Percentiles rank a stretch among this genome's conserved stretches.
Conservation (phyloP, 768 basidiomycete genomes). For the Pleurotus tuber-regium region DNA sequence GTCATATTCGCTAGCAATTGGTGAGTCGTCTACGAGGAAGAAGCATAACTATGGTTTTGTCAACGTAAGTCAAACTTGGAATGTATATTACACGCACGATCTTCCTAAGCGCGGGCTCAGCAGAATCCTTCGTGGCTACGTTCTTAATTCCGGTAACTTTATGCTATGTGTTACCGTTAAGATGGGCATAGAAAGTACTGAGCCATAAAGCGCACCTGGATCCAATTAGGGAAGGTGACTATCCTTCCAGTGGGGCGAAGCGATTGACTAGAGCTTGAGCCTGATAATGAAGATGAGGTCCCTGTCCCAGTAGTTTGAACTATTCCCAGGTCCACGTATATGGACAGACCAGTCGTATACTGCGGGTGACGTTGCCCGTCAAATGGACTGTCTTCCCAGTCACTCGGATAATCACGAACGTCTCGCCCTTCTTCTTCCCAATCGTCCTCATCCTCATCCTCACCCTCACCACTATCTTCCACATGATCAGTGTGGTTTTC, state of each 20-base stretch:
- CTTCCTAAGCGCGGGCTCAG: background rate
- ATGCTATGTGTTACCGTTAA: background rate
- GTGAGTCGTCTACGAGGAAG: background rate
- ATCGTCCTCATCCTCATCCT: background rate
- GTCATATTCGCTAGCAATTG: background rate
- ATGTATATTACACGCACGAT: background rate
- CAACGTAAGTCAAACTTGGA: background rate
- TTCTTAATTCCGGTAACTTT: background rate
- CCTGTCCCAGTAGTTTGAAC: background rate
- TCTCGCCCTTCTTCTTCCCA: background rate
- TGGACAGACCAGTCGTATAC: background rate
- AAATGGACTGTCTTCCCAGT: background rate
- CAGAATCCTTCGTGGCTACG: background rate
- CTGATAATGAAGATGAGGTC: no score
- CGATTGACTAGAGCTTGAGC: background rate
- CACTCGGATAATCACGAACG: background rate
- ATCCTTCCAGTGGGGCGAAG: background rate
- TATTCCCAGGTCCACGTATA: background rate
- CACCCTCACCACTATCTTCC: background rate
- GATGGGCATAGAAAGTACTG: background rate
- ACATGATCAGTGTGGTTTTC: no score
- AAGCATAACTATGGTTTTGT: background rate
- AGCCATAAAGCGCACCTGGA: background rate
- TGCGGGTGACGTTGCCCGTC: background rate
- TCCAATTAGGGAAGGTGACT: conserved; percentile 11